phyloP scores from a whole-genome alignment of 257 asterid genomes.

The Pogostemon cablin region DNA sequence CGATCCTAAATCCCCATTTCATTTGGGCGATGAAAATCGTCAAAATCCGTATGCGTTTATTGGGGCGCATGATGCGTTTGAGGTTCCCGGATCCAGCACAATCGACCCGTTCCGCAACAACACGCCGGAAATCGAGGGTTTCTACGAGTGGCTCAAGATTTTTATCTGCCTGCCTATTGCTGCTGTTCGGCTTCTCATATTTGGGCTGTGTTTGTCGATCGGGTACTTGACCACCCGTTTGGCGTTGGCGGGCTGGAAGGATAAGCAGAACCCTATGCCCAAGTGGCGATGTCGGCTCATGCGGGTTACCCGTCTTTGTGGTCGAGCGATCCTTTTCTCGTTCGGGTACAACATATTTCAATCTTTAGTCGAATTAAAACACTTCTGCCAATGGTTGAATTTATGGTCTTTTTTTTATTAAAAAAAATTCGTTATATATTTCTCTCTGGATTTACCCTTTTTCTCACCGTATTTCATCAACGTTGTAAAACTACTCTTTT shows the following conservation, averaged over 20 bases:
- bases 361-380: not conserved
- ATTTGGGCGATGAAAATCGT: conserved; percentile 34
- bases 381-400: not conserved
- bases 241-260: conserved; percentile 86
- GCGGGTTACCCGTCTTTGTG: conserved; percentile 80
- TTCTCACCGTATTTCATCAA: not conserved
- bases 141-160: conserved; percentile 92
- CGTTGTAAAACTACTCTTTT: not conserved
- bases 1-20: conserved; percentile 30
- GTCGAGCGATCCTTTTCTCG: conserved; percentile 81
- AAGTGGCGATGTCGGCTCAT: conserved; percentile 80
- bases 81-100: conserved; percentile 64
- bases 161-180: conserved; percentile 75
- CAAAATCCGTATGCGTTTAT: conserved; percentile 60
- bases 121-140: conserved; percentile 68
- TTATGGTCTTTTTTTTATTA: not conserved
- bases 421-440: not conserved
- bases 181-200: conserved; percentile 58
- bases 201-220: conserved; percentile 59
- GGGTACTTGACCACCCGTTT: conserved; percentile 67
- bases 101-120: conserved; percentile 81
- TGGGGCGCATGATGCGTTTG: conserved; percentile 61
- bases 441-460: not conserved
- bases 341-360: conserved; percentile 64
- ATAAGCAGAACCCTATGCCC: conserved; percentile 81